A percentile compares a stretch with the other conserved stretches of the same genome.
Evolutionary conservation across 495 filamentous ascomycete species (phyloP).

Genomic region (Immersiella caudata): DNA sequence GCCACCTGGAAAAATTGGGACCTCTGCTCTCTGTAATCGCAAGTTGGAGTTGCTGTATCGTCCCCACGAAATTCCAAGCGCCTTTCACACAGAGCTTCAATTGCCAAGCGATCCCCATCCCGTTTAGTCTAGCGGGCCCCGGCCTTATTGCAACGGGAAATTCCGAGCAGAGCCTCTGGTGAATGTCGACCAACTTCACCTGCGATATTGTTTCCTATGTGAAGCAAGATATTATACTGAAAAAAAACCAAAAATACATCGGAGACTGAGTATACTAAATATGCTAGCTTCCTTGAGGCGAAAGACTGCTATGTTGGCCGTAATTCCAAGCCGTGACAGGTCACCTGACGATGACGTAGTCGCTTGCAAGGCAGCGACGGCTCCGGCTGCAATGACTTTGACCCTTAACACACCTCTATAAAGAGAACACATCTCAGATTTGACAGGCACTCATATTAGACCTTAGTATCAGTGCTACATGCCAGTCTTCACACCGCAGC

Average conservation of each 20-base stretch:
- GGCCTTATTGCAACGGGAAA: constrained; percentile 3
- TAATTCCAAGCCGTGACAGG: neutral
- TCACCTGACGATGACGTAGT: constrained; percentile 39
- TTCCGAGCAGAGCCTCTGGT: neutral
- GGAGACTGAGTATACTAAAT: neutral
- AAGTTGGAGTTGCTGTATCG: neutral
- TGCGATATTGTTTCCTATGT: neutral
- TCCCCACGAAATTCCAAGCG: constrained; percentile 17
- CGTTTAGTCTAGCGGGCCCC: neutral
- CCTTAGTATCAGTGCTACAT: too few relatives aligned
- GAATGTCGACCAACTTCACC: neutral
- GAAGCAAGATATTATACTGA: neutral
- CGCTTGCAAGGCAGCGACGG: constrained; percentile 24
- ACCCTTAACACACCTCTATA: constrained; percentile 9
- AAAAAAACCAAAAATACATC: neutral
- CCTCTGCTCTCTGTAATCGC: neutral
- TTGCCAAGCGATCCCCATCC: constrained; percentile 10
- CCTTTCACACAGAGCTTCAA: constrained; percentile 17
- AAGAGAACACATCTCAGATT: neutral
- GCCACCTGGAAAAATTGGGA: constrained; percentile 12
- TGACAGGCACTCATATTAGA: neutral
- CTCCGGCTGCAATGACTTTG: neutral
- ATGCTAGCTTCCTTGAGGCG: neutral
- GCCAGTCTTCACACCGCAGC: too few relatives aligned
- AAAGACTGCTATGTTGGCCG: neutral